Evolutionary conservation across 108 stramenopile genomes (phyloP).

Genomic region (Nannochloropsis granulata): DNA sequence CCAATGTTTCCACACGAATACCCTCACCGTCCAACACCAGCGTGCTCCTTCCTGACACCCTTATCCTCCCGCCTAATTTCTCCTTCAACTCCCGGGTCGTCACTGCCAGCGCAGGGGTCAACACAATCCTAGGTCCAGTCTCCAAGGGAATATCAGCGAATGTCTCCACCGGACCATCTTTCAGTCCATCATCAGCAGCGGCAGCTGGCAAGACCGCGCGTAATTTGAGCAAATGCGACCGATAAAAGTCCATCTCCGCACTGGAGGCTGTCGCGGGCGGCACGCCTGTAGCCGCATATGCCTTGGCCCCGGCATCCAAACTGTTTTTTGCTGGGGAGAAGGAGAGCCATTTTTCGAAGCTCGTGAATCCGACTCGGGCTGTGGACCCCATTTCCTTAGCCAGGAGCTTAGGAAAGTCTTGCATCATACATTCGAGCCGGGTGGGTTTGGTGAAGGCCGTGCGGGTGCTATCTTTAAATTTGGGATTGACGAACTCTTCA

Average conservation of each 20-base stretch:
- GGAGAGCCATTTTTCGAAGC: conserved; percentile 67
- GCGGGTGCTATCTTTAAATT: conserved; percentile 34
- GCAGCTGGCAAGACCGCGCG: neutral
- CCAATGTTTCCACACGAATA: neutral
- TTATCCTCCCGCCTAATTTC: neutral
- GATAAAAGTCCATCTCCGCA: neutral
- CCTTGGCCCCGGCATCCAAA: conserved; percentile 59
- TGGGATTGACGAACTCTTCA: conserved; percentile 48
- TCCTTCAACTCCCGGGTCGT: neutral
- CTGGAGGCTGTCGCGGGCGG: conserved; percentile 24
- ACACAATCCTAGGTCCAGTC: neutral
- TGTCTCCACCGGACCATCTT: neutral
- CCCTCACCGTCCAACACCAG: neutral
- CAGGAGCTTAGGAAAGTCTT: conserved; percentile 43
- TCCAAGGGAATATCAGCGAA: neutral
- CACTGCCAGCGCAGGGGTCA: neutral
- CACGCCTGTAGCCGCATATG: conserved; percentile 50
- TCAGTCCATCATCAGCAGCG: neutral
- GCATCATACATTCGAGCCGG: conserved; percentile 52
- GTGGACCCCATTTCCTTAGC: conserved; percentile 49
- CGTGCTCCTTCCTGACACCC: neutral
- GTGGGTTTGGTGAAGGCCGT: conserved; percentile 47
- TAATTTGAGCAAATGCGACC: neutral
- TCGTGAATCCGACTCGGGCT: conserved; percentile 30
- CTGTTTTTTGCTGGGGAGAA: conserved; percentile 93